phyloP scores from a whole-genome alignment of 2,329 filamentous ascomycete genomes.

The Scopulariopsis brevicaulis region DNA sequence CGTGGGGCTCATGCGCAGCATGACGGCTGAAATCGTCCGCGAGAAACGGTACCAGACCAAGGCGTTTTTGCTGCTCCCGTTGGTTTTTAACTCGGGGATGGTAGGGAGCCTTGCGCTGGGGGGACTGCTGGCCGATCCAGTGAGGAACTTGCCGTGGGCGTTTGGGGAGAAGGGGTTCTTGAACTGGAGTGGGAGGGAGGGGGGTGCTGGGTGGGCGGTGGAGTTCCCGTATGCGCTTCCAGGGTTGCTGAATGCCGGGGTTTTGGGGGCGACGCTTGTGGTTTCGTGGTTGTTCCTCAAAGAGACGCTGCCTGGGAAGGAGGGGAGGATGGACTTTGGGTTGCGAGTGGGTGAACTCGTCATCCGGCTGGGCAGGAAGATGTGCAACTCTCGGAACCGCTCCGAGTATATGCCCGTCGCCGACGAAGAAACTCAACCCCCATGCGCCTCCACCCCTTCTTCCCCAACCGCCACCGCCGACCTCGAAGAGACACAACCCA shows the following conservation, averaged over 20 bases:
- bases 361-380: slow-evolving; percentile 6
- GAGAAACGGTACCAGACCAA: slow-evolving; percentile 51
- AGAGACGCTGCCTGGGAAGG: slow-evolving; percentile 23
- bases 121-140: slow-evolving; percentile 31
- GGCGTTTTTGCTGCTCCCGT: slow-evolving; percentile 32
- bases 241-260: slow-evolving; percentile 23
- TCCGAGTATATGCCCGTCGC: slow-evolving; percentile 9
- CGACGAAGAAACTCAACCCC: background rate
- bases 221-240: slow-evolving; percentile 31
- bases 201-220: slow-evolving; percentile 19
- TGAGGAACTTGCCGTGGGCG: slow-evolving; percentile 20
- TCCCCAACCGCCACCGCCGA: background rate
- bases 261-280: slow-evolving; percentile 17
- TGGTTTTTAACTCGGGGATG: slow-evolving; percentile 51
- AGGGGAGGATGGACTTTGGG: slow-evolving; percentile 9
- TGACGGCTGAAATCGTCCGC: slow-evolving; percentile 60
- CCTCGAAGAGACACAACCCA: background rate
- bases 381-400: slow-evolving; percentile 6
- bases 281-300: slow-evolving; percentile 20
- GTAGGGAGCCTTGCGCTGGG: slow-evolving; percentile 29
- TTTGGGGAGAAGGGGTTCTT: slow-evolving; percentile 24
- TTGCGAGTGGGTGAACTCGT: slow-evolving; percentile 7
- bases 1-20: slow-evolving; percentile 62
- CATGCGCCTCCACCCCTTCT: background rate
- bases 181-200: slow-evolving; percentile 15